Base-by-base conservation (phyloP, 2,329 filamentous ascomycete species). In the Colletotrichum aenigma region DNA sequence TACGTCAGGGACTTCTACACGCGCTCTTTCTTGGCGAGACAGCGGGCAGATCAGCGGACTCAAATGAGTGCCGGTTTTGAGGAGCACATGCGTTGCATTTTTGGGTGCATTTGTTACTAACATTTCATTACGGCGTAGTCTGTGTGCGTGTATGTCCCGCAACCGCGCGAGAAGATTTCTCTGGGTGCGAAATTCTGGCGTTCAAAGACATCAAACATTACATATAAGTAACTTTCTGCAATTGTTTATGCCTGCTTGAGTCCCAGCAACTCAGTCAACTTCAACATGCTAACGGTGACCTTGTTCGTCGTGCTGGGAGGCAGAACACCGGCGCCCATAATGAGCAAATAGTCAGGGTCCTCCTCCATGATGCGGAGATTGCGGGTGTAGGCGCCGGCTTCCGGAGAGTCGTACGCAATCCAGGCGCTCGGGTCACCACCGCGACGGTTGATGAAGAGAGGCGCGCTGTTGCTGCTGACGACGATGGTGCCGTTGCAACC, bases 241-340 rank as follows among this genome's bases (percentile, higher is more conserved):
- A 2, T 58, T n/a, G 4, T 28, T 64, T 16, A 75, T 26, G 70
- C 74, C 61, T 73, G 70, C 66, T 69, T 70, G n/a, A 76, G 74
- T 16, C 66, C 70, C 21, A 77, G 15, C 9, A 77, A 62, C 76
- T 83, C 76, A 1, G 81, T 81, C 4, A 83, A 69, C 26, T 78
- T 77, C 13, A 84, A 79, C 38, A 87, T 81, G 55, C 84, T 86
- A 48, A 85, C 71, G 16, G 81, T 84, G 4, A 87, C 83, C 79
- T 85, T 81, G 56, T 90, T 89, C 38, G 85, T 86, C 38, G 83
- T 88, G 56, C 84, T 87, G 2, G 87, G 87, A 6, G 88, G 88
- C 78, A 88, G 80, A n/a, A 85, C 82, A 1, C 86, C 85, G 0
- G 82, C 87, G 0, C 86, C 86, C 74, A 86, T 86, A 60, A 90